These are phyloP conservation scores for Pseudogymnoascus sp. DNA, from an alignment of 2,329 filamentous ascomycete genomes.

Conservation along the genomic window DNA sequence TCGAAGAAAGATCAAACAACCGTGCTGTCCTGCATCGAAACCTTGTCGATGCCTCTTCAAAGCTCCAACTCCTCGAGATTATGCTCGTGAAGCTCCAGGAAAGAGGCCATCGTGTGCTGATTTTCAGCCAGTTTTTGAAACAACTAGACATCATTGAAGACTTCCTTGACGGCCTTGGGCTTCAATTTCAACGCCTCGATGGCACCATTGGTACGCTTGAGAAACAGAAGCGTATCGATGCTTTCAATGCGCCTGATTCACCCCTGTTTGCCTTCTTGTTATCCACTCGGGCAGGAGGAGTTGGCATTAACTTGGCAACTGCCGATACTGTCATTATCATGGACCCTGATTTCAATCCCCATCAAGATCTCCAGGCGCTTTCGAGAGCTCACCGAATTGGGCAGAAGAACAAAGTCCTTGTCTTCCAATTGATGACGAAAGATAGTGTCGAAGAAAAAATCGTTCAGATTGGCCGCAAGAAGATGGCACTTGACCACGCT, in stretches of 20 bases:
- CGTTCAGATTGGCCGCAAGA: conserved; percentile 89
- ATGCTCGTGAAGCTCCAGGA: conserved; percentile 83
- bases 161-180: conserved; percentile 69
- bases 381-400: conserved; percentile 94
- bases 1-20: conserved; percentile 72
- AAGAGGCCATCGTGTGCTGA: conserved; percentile 80
- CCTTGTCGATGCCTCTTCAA: conserved; percentile 83
- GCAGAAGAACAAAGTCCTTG: conserved; percentile 90
- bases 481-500: conserved; percentile 91
- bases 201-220: conserved; percentile 73
- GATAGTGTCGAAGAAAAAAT: conserved; percentile 90
- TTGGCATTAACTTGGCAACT: conserved; percentile 94
- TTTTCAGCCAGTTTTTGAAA: conserved; percentile 91
- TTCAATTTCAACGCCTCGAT: conserved; percentile 74
- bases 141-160: conserved; percentile 90
- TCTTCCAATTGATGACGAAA: conserved; percentile 89
- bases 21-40: conserved; percentile 63
- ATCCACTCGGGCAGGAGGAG: conserved; percentile 89
- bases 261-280: conserved; percentile 82
- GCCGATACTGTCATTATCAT: conserved; percentile 98
- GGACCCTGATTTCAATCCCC: conserved; percentile 92
- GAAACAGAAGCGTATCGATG: conserved; percentile 91
- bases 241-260: conserved; percentile 81
- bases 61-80: conserved; percentile 74
- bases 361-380: conserved; percentile 93